A percentile compares a stretch with the other conserved stretches of the same genome.
phyloP scores from a whole-genome alignment of 208 protist species.

The Wallacemonas sp. region DNA sequence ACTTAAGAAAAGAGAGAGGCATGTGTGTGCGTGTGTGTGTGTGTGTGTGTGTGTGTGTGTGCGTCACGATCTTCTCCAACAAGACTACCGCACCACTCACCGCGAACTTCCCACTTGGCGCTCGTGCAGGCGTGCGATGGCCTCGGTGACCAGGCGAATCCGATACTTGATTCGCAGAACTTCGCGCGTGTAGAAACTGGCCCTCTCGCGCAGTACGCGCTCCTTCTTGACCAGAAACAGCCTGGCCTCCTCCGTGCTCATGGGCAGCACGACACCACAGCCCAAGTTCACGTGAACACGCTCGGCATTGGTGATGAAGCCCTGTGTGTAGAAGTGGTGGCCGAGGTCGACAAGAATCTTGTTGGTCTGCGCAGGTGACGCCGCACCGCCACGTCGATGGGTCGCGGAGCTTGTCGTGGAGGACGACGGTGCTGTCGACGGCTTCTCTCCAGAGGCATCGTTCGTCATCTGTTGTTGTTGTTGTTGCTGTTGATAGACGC shows the following conservation, averaged over 20 bases:
- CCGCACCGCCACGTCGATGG: not conserved
- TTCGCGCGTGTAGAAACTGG: slow-evolving; percentile 42
- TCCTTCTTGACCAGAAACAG: slow-evolving; percentile 62
- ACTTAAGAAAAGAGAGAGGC: too few relatives aligned
- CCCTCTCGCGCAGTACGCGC: slow-evolving; percentile 40
- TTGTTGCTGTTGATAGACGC: not conserved
- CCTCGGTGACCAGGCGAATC: slow-evolving; percentile 77
- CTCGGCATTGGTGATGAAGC: slow-evolving; percentile 33
- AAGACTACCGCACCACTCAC: not conserved
- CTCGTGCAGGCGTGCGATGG: slow-evolving; percentile 63
- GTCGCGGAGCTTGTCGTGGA: slow-evolving; percentile 1
- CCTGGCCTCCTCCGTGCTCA: slow-evolving; percentile 57
- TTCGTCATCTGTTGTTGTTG: not conserved
- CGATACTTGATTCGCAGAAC: slow-evolving; percentile 76
- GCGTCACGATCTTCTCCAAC: slow-evolving; percentile 4
- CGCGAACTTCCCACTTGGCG: slow-evolving; percentile 17
- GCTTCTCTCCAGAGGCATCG: not conserved
- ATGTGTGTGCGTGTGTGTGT: not conserved
- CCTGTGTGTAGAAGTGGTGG: slow-evolving; percentile 71
- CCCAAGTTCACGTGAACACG: slow-evolving; percentile 73
- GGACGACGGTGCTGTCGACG: not conserved
- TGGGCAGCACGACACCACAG: slow-evolving; percentile 77
- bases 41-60: not conserved
- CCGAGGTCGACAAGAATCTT: slow-evolving; percentile 80
- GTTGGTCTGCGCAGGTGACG: slow-evolving; percentile 36